Evolutionary conservation across 192 early-diverging fungal species (phyloP), one percentile per base, ranked within the genome.

Genomic region (Lobosporangium transversale): DNA sequence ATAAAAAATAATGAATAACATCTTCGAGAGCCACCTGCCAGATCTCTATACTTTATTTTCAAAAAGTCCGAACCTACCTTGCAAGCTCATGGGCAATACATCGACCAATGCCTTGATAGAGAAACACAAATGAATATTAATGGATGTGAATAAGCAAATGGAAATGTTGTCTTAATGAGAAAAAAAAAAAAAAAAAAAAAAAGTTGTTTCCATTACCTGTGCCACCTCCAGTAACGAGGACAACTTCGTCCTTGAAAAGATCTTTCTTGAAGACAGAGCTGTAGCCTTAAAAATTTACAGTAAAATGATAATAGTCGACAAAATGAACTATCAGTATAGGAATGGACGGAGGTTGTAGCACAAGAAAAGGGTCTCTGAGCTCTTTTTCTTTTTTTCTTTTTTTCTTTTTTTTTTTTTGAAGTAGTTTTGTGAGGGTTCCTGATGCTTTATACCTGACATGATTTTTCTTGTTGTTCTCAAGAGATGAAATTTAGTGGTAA

Each of bases 221-320:
- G 45, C 82, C 82, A 35, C 84, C 84, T 55, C 84, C 84, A 8
- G 84, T 85, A 18, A 85, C 66, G n/a, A 85, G 79, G 21, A 80
- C 60, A 18, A 83, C 81, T 37, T 83, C 74, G 45, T 73, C 60
- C 47, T 60, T 51, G 62, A 85, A 83, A 15, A 84, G 68, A 47
- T 66, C 66, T 18, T 71, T 57, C 43, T 70, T 79, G 64, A 81
- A 84, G 45, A 80, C 45, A 29, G 78, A 80, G 48, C 60, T 66
- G 44, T 79, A 79, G 48, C 43, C 73, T 76, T 61, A 12, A 20
- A 8, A 56, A 10, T 35, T 3, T 20, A 3, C 6, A 20, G 9
- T n/a, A 32, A n/a, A 35, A 27, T 3, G 31, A 11, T 20, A 48
- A 27, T 6, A 8, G 3, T 8, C 26, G 50, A 27, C 7, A 20